Evolutionary conservation across 805 yeast genomes (phyloP), one percentile per base, ranked within the genome.

Genomic region (Starmerella sp.): DNA sequence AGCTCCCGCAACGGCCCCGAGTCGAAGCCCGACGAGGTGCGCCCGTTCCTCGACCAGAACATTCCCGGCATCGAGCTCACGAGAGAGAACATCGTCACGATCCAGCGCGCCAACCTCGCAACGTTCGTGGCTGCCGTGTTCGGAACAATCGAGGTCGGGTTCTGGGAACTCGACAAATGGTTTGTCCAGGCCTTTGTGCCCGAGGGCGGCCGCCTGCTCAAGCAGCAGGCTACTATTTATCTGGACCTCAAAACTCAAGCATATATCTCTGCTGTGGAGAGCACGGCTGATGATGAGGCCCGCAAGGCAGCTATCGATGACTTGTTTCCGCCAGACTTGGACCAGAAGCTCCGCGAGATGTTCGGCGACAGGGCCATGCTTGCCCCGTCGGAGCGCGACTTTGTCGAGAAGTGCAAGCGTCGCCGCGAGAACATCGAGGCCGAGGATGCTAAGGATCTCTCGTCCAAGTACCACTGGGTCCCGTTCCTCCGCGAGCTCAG

Each of bases 171-270:
- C 60, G 86, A 93, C 68, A 88, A 86, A 64, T 80, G 84, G 51
- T 91, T 93, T 62, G 71, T 91, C 54, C 90, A 84, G 57, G 86
- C 89, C 1, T 90, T 93, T 66, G 89, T 96, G 63, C 95, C 96
- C 0, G 81, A 69, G 14, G 52, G 50, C 11, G 75, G 88, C 5
- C 79, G 82, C 62, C 72, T 93, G 43, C 71, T 88, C 56, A 89
- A 89, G 66, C 79, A 85, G 9, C 96, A 87, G 62, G 89, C 93
- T 0, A 80, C 79, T 11, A 70, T 93, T 51, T 88, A 77, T 62
- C 73, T 93, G 41, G 97, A 93, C 62, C 75, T 93, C 66, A 93
- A 93, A 67, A 93, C 98, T 0, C 98, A 93, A 69, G 96, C 96
- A 0, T 93, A 81, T 65, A 89, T 93, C 22, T 83, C 96, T 0